Conservation (phyloP, 148 eudicot genomes). For the Fagopyrum tataricum region DNA sequence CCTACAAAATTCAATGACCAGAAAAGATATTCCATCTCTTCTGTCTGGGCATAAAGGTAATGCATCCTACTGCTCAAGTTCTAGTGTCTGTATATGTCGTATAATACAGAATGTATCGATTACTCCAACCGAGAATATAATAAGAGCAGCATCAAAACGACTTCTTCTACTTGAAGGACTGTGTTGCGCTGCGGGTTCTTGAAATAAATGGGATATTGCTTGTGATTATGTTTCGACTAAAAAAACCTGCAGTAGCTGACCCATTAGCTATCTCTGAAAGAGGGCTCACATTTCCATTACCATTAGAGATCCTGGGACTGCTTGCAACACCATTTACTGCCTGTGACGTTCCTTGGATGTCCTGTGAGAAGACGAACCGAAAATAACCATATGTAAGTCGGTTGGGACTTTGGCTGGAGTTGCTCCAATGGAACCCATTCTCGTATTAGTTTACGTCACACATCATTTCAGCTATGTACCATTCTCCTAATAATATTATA, state of each 20-base stretch:
- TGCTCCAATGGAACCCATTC: no score
- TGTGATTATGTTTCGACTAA: constrained; percentile 3
- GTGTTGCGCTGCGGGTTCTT: constrained; percentile 50
- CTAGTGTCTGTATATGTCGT: neutral
- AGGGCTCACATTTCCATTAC: neutral
- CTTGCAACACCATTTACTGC: neutral
- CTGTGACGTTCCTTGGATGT: neutral
- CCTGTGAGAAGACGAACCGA: neutral
- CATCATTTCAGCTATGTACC: no score
- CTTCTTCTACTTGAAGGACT: constrained; percentile 33
- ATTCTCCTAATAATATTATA: no score
- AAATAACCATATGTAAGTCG: neutral
- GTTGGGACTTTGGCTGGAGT: no score
- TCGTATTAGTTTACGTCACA: no score
- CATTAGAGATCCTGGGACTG: constrained; percentile 6
- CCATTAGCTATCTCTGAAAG: constrained; percentile 1
- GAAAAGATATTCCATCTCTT: constrained; percentile 2
- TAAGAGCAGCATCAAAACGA: neutral
- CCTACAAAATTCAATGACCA: constrained; percentile 12
- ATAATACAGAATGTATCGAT: neutral
- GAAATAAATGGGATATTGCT: constrained; percentile 37
- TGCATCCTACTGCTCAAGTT: neutral
- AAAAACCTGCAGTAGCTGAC: constrained; percentile 2
- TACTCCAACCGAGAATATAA: neutral
- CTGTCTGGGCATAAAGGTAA: constrained; percentile 9